Evolutionary conservation across 106 monocot species (phyloP).

Genomic region (Apostasia shenzhenica): DNA sequence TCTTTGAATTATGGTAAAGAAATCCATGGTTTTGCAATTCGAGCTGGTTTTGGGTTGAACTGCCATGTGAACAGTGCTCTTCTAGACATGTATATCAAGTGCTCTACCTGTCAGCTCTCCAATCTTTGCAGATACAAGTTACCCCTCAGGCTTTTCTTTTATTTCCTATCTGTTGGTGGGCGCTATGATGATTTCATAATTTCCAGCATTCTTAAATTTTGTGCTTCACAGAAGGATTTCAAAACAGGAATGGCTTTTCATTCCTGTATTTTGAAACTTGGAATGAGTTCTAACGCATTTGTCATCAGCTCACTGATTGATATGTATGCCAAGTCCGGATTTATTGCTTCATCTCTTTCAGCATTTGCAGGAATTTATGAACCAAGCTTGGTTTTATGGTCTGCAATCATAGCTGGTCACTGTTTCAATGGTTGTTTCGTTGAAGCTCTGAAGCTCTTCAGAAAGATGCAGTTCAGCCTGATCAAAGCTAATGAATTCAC

Average conservation of each 20-base stretch:
- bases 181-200: conserved; percentile 32
- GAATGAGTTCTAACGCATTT: conserved; percentile 20
- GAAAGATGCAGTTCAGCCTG: conserved; percentile 22
- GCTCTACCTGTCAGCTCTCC: not conserved
- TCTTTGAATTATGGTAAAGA: conserved; percentile 22
- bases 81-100: conserved; percentile 37
- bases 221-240: conserved; percentile 24
- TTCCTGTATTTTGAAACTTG: conserved; percentile 25
- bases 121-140: not conserved
- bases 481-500: conserved; percentile 42
- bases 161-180: conserved; percentile 9
- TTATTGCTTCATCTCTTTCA: conserved; percentile 4
- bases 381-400: conserved; percentile 22
- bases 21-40: conserved; percentile 29
- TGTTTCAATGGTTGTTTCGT: conserved; percentile 18
- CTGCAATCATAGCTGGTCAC: conserved; percentile 28
- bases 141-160: conserved; percentile 17
- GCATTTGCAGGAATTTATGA: conserved; percentile 19
- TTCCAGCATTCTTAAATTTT: conserved; percentile 30
- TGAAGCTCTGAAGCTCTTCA: conserved; percentile 31
- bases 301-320: conserved; percentile 36
- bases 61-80: conserved; percentile 31
- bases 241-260: conserved; percentile 26
- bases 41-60: conserved; percentile 25
- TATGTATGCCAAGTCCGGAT: conserved; percentile 41